Evolutionary conservation across 2,329 filamentous ascomycete genomes (phyloP).

Genomic region (Mollisiaceae sp.): DNA sequence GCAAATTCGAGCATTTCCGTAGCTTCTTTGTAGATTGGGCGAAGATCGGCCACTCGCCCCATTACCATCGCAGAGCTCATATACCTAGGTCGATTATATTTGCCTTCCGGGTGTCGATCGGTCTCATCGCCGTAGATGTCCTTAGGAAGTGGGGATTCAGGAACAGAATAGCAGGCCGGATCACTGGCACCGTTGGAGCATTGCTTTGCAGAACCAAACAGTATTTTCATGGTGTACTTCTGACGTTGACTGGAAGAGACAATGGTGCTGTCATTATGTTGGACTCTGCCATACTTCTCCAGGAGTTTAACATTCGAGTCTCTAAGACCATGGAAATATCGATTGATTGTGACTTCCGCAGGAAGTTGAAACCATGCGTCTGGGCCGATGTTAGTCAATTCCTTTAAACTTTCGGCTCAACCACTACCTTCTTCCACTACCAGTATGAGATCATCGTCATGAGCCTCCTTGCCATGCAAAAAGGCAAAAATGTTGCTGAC

Average conservation of each 20-base stretch:
- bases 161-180: constrained; percentile 57
- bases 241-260: constrained; percentile 28
- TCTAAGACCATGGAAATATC: constrained; percentile 55
- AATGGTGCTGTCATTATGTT: not conserved
- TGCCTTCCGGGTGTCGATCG: constrained; percentile 41
- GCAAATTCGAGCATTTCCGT: constrained; percentile 23
- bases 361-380: constrained; percentile 63
- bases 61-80: constrained; percentile 55
- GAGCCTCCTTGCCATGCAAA: constrained; percentile 51
- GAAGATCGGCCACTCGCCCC: constrained; percentile 55
- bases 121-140: constrained; percentile 54
- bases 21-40: constrained; percentile 49
- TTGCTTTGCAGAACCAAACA: constrained; percentile 60
- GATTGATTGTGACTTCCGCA: constrained; percentile 58
- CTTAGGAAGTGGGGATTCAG: constrained; percentile 54
- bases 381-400: not conserved
- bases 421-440: constrained; percentile 51
- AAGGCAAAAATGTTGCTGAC: constrained; percentile 47
- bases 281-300: constrained; percentile 29
- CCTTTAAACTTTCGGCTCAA: not conserved
- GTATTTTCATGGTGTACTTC: constrained; percentile 56
- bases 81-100: constrained; percentile 52
- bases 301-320: constrained; percentile 53
- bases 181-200: constrained; percentile 52
- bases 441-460: constrained; percentile 59